Conservation (phyloP, 106 monocot genomes). For the Allium cepa region DNA sequence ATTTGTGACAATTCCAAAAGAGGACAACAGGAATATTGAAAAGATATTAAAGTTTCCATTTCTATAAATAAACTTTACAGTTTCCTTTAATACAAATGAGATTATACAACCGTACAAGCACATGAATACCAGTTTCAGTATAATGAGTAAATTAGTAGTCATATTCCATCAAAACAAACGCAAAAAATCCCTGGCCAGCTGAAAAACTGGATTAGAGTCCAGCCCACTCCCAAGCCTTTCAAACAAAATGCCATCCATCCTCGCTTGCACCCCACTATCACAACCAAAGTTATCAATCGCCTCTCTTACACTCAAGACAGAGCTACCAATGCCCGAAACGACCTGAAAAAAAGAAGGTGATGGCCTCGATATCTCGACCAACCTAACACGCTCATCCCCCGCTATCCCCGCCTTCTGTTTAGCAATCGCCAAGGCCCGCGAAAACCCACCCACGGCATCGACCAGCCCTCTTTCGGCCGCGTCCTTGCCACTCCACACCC, state of each 20-base stretch:
- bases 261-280: conserved; percentile 57
- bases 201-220: conserved; percentile 28
- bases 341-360: conserved; percentile 40
- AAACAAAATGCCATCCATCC: conserved; percentile 71
- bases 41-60: no score
- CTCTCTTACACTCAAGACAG: conserved; percentile 41
- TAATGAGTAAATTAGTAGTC: no score
- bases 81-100: no score
- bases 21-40: no score
- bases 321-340: conserved; percentile 40
- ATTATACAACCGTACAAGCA: no score
- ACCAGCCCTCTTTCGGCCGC: conserved; percentile 72
- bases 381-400: conserved; percentile 57
- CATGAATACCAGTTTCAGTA: no score
- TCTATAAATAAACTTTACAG: no score
- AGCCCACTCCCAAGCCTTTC: conserved; percentile 35
- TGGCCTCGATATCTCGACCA: conserved; percentile 62
- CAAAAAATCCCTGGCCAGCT: conserved; percentile 49
- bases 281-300: conserved; percentile 45
- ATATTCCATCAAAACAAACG: conserved; percentile 23
- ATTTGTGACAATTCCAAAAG: no score
- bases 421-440: conserved; percentile 86
- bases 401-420: conserved; percentile 84
- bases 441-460: conserved; percentile 87
- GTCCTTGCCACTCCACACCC: conserved; percentile 88